Percentiles rank a stretch among this genome's conserved stretches.
phyloP scores from a whole-genome alignment of 2,329 filamentous ascomycete genomes.

The Intubia oerlemansii region DNA sequence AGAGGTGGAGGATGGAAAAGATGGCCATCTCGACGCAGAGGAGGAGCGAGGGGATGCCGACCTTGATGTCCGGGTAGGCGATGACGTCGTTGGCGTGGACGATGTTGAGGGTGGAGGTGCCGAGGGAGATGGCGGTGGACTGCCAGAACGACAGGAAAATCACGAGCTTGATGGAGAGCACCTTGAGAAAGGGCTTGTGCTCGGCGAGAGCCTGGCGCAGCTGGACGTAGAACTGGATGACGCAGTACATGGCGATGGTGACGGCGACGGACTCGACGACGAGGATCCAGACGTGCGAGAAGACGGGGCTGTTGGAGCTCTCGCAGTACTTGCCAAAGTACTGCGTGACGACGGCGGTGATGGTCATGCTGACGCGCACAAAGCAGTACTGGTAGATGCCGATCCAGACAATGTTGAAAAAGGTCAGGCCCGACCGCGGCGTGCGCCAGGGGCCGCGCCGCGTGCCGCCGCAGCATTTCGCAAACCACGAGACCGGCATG shows the following conservation, averaged over 20 bases:
- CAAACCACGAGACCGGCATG: constrained; percentile 48
- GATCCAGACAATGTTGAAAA: constrained; percentile 77
- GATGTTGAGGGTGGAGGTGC: constrained; percentile 37
- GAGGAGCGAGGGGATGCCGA: constrained; percentile 58
- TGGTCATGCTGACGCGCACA: constrained; percentile 57
- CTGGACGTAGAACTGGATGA: constrained; percentile 75
- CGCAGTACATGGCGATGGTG: constrained; percentile 68
- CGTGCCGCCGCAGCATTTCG: constrained; percentile 50
- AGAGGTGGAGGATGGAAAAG: constrained; percentile 59
- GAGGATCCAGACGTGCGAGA: constrained; percentile 64
- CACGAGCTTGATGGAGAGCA: constrained; percentile 72
- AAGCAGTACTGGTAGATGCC: constrained; percentile 76
- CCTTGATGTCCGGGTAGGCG: constrained; percentile 54
- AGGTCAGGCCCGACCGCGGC: constrained; percentile 65
- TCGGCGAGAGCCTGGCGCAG: constrained; percentile 44
- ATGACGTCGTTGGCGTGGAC: constrained; percentile 37
- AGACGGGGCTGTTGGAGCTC: constrained; percentile 53
- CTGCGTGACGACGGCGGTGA: constrained; percentile 55
- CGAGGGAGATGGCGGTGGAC: constrained; percentile 27
- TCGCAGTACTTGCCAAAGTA: constrained; percentile 54
- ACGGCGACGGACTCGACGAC: constrained; percentile 51
- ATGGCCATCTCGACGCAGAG: constrained; percentile 72
- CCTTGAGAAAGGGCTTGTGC: constrained; percentile 57
- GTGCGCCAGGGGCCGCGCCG: constrained; percentile 47
- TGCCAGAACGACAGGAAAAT: constrained; percentile 91